phyloP scores from a whole-genome alignment of 2,329 filamentous ascomycete genomes.

The Polychaeton citri region DNA sequence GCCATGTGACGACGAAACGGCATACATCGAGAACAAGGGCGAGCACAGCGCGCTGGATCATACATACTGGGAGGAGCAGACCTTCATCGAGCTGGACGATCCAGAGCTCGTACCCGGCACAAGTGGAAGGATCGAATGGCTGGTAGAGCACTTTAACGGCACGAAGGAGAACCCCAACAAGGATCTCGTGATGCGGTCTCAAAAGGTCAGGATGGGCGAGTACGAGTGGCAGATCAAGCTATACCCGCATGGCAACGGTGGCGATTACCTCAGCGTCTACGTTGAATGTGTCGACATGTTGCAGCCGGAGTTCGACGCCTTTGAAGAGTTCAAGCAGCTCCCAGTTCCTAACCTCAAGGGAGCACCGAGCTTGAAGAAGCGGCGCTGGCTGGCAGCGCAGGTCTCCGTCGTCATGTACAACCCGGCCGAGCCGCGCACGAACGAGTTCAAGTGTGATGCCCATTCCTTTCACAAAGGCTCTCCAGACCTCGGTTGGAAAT shows the following conservation, averaged over 20 bases:
- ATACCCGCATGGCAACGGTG: constrained; percentile 48
- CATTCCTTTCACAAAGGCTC: constrained; percentile 45
- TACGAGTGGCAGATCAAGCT: constrained; percentile 55
- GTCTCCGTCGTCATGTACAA: constrained; percentile 51
- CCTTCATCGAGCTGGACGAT: constrained; percentile 43
- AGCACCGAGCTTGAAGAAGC: constrained; percentile 20
- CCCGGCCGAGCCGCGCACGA: constrained; percentile 46
- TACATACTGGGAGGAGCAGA: constrained; percentile 44
- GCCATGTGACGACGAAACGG: constrained; percentile 45
- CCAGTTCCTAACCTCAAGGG: constrained; percentile 17
- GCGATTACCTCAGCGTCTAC: constrained; percentile 46
- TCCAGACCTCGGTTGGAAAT: constrained; percentile 51
- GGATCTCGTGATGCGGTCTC: constrained; percentile 45
- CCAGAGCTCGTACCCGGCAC: constrained; percentile 42
- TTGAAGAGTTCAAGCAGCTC: constrained; percentile 13
- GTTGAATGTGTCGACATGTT: constrained; percentile 44
- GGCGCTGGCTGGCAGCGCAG: constrained; percentile 41
- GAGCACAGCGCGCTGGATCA: constrained; percentile 46
- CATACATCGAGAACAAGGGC: constrained; percentile 38
- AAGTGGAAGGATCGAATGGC: constrained; percentile 46
- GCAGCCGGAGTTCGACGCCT: constrained; percentile 9
- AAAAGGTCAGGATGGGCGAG: constrained; percentile 41
- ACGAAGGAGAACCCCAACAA: constrained; percentile 47
- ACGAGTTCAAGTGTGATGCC: constrained; percentile 41
- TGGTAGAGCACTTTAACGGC: constrained; percentile 44